Evolutionary conservation across 2,329 filamentous ascomycete genomes (phyloP), one percentile per base, ranked within the genome.

Genomic region (Hypocreales sp.): DNA sequence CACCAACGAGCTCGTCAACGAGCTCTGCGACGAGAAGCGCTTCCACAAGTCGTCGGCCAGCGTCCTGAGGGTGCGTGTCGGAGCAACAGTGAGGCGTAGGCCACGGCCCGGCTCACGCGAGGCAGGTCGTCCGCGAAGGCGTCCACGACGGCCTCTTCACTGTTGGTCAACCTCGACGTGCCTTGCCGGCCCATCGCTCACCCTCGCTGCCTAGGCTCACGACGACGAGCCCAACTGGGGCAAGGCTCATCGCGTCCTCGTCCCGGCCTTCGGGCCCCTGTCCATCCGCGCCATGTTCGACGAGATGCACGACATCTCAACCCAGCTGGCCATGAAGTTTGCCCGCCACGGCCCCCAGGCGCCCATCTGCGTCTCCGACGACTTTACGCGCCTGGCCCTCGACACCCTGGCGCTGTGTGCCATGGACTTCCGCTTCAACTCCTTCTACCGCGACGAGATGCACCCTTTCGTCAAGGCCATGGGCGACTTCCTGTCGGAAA

Each of bases 361-460:
- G 24, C 55, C 63, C 8, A 76, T 84, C 31, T 53, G 60, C 24
- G 66, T 68, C 0, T 62, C 67, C 0, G 71, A 77, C 12, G 74
- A 81, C 46, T 79, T 80, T 35, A 80, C 77, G 3, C 64, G 77
- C n/a, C 53, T 83, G 18, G 72, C 78, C 0, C 61, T 84, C 3
- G 79, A 84, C 43, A 78, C 76, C 0, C 61, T 84, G 7, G 74
- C 73, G 2, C 60, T 84, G 3, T 78, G 75, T 45, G 58, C 69
- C n/a, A 77, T 80, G 70, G 67, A 67, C 20, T 76, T 63, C 32
- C 70, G 78, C 12, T 83, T 83, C 60, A 83, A 83, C 50, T 75
- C 68, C 1, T 82, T 75, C 48, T 84, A 83, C 42, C 60, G 61
- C 16, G 66, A 79, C 10, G 58, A 70, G 7, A 54, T 77, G 45